Base-by-base conservation (phyloP, 2,329 filamentous ascomycete species). In the Penicillium occitanis region DNA sequence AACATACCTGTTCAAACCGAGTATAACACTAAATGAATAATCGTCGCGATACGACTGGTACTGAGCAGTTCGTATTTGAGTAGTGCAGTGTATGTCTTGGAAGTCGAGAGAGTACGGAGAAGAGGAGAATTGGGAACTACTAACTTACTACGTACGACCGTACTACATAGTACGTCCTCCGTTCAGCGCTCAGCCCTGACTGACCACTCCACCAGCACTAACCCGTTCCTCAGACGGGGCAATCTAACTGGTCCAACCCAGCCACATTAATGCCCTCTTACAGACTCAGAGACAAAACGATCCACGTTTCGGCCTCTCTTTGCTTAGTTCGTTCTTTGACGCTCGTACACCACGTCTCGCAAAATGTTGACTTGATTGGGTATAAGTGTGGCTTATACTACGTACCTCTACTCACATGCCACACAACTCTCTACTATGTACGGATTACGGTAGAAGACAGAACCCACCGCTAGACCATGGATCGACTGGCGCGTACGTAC, bases 281-380 rank as follows among this genome's bases (percentile, higher is more conserved):
- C 10, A 6, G 11, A 7, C 22, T 25, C 2, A 30, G 5, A 28
- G 14, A n/a, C 50, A 33, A 53, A 53, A 53, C 50, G 50, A 30
- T 33, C 50, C 28, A 53, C 50, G 50, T 53, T 53, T 53, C 50
- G 50, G 25, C 28, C 17, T n/a, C 25, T n/a, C 8, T 17, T n/a
- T 37, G 35, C 35, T 37, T 2, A 17, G n/a, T 19, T 19, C 5
- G 17, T 22, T 51, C 22, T 17, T 51, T 19, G 22, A 14, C 48
- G n/a, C 19, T 25, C 5, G 19, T 3, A 4, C 17, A n/a, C 11
- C 40, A 44, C 42, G 42, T 53, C n/a, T 53, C 50, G 50, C 50
- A 53, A 53, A n/a, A 33, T 10, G 50, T 30, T 53, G 25, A 8
- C 50, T 53, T 53, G 50, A 53, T 53, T 53, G 50, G 50, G 50